Base-by-base conservation (phyloP, 2,329 filamentous ascomycete genomes). In the Monilinia laxa region DNA sequence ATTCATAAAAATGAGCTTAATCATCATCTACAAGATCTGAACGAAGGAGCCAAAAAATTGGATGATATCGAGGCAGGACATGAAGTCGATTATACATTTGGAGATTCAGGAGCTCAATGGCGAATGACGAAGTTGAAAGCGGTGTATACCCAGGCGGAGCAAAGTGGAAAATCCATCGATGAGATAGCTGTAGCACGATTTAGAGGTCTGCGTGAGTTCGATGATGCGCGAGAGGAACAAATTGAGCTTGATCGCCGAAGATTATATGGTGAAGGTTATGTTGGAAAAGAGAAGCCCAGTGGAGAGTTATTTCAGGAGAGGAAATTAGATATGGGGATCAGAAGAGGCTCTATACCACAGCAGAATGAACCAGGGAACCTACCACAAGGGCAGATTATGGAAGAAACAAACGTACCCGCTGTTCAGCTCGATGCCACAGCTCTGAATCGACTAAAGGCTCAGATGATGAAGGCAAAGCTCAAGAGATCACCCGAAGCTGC, bases 401-500 rank as follows among this genome's bases (percentile, higher is more conserved):
- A 83, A 3, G 84, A 88, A n/a, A 80, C 83, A 53, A 75, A 78
- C 59, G 79, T 80, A 35, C 76, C 81, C 10, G 83, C 82, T 0
- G 80, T 83, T 23, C 79, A 77, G 16, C 78, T 96, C 25, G 91
- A 96, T 72, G 87, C 90, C 74, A 95, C 92, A 0, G 82, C 88
- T 0, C 82, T 99, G 65, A 99, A 99, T 78, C 88, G 91, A 68
- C 84, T 99, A 60, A 93, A 94, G 71, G 95, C 95, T 0, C 90
- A 95, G 74, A 89, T 98, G 82, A 94, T 99, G 90, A 97, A 96
- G 77, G 95, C 95, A 5, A 96, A 96, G 75, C 81, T 99, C 57
- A 90, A 88, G 68, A 89, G 89, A 20, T 87, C 91, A 0, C 85
- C 92, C 0, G 88, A 96, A 71, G 90, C 87, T 1, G 86, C 86